phyloP scores from a whole-genome alignment of 2,329 filamentous ascomycete genomes.

The Colletotrichum zoysiae region DNA sequence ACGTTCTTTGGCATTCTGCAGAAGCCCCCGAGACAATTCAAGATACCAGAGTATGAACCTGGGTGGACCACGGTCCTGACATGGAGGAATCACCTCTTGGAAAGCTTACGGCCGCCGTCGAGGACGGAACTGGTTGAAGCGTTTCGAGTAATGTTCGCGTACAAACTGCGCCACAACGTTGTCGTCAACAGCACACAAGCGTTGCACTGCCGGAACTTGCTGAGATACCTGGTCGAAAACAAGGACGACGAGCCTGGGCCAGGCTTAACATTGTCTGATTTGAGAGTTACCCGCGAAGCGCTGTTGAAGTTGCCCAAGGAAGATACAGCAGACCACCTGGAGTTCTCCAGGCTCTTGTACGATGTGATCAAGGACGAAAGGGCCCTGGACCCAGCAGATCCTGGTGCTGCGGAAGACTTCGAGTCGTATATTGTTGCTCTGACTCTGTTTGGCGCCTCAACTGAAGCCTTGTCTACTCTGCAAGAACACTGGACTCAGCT shows the following conservation, averaged over 20 bases:
- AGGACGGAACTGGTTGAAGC: slow-evolving; percentile 73
- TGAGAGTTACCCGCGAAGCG: slow-evolving; percentile 60
- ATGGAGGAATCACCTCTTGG: slow-evolving; percentile 71
- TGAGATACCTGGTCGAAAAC: slow-evolving; percentile 68
- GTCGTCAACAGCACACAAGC: slow-evolving; percentile 76
- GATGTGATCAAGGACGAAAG: slow-evolving; percentile 45
- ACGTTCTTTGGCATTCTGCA: slow-evolving; percentile 74
- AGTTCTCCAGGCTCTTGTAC: slow-evolving; percentile 61
- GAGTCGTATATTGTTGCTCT: slow-evolving; percentile 63
- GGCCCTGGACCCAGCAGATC: slow-evolving; percentile 32
- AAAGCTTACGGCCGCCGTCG: slow-evolving; percentile 74
- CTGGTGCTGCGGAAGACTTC: slow-evolving; percentile 50
- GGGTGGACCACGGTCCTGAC: slow-evolving; percentile 80
- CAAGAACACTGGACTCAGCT: slow-evolving; percentile 48
- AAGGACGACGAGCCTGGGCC: slow-evolving; percentile 50
- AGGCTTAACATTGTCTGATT: slow-evolving; percentile 54
- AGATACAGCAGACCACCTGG: slow-evolving; percentile 59
- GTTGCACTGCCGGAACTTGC: slow-evolving; percentile 65
- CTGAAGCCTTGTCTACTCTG: slow-evolving; percentile 60
- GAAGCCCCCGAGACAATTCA: slow-evolving; percentile 70
- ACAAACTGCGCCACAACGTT: slow-evolving; percentile 62
- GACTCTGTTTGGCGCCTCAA: slow-evolving; percentile 65
- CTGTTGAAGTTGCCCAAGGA: slow-evolving; percentile 59
- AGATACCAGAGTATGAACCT: slow-evolving; percentile 73
- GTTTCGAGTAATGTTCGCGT: slow-evolving; percentile 72